A percentile compares a stretch with the other conserved stretches of the same genome.
phyloP scores from a whole-genome alignment of 2,329 filamentous ascomycete species.

The Neoascochyta sp. region DNA sequence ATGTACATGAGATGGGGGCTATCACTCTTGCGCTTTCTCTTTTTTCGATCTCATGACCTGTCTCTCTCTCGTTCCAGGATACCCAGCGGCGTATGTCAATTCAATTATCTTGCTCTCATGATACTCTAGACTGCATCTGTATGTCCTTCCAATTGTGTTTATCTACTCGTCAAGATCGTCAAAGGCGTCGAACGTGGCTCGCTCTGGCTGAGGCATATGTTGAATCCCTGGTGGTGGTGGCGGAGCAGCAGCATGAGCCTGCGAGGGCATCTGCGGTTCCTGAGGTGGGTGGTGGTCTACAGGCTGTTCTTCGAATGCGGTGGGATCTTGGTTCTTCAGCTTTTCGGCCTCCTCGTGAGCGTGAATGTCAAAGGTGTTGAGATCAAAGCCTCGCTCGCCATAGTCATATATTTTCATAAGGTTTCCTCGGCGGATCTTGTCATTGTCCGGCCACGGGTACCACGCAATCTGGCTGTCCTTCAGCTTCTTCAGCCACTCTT shows the following conservation, averaged over 20 bases:
- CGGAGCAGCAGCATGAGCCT: slow-evolving; percentile 1
- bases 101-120: too few species aligned
- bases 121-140: too few species aligned
- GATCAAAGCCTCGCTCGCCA: slow-evolving; percentile 18
- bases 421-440: slow-evolving; percentile 65
- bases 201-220: not conserved
- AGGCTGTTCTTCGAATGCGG: slow-evolving; percentile 1
- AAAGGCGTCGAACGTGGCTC: slow-evolving; percentile 5
- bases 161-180: slow-evolving; percentile 12
- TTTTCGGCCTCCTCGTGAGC: slow-evolving; percentile 20
- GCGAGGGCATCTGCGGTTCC: slow-evolving; percentile 2
- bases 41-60: too few species aligned
- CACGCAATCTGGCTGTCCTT: slow-evolving; percentile 46
- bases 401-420: slow-evolving; percentile 43
- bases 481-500: slow-evolving; percentile 35
- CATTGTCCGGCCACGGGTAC: slow-evolving; percentile 71
- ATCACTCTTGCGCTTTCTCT: too few species aligned
- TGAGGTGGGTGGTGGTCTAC: not conserved
- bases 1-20: too few species aligned
- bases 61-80: too few species aligned
- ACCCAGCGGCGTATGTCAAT: too few species aligned
- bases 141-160: too few species aligned
- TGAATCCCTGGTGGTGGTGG: not conserved
- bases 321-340: slow-evolving; percentile 6
- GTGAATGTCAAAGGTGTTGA: slow-evolving; percentile 21